A percentile compares a stretch with the other conserved stretches of the same genome.
Conservation (phyloP, 306 rosid genomes). For the Rubus parviflorus region DNA sequence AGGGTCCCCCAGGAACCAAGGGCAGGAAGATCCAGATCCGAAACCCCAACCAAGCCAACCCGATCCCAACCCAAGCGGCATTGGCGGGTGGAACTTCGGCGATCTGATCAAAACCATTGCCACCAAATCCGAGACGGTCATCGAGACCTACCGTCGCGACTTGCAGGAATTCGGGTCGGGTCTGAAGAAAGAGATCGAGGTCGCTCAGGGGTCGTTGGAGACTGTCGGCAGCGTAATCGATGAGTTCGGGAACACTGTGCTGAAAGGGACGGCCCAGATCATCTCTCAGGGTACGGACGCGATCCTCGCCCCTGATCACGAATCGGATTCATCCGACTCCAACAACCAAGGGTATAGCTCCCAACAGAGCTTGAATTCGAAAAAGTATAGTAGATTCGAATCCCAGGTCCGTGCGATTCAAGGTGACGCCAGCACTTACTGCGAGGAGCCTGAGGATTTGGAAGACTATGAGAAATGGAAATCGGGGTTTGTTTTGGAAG, state of each 20-base stretch:
- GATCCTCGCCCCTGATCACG: conserved; percentile 53
- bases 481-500: conserved; percentile 48
- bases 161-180: conserved; percentile 74
- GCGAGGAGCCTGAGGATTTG: conserved; percentile 70
- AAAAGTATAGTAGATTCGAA: conserved; percentile 66
- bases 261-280: conserved; percentile 80
- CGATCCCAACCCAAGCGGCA: conserved; percentile 1
- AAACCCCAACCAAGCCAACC: conserved; percentile 25
- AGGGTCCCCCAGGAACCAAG: conserved; percentile 10
- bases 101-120: conserved; percentile 67
- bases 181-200: conserved; percentile 76
- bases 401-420: conserved; percentile 62
- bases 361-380: conserved; percentile 46
- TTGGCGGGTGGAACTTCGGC: conserved; percentile 64
- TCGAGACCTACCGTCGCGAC: conserved; percentile 93
- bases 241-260: conserved; percentile 69
- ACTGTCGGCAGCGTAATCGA: conserved; percentile 66
- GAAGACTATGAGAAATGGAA: conserved; percentile 60
- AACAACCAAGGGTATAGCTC: conserved; percentile 19
- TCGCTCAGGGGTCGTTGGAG: conserved; percentile 79
- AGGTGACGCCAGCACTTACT: conserved; percentile 61
- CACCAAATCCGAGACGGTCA: conserved; percentile 68
- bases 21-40: conserved; percentile 29
- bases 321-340: conserved; percentile 60
- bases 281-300: conserved; percentile 71